Conservation (phyloP, 2,329 filamentous ascomycete species). For the Fusarium sacchari region DNA sequence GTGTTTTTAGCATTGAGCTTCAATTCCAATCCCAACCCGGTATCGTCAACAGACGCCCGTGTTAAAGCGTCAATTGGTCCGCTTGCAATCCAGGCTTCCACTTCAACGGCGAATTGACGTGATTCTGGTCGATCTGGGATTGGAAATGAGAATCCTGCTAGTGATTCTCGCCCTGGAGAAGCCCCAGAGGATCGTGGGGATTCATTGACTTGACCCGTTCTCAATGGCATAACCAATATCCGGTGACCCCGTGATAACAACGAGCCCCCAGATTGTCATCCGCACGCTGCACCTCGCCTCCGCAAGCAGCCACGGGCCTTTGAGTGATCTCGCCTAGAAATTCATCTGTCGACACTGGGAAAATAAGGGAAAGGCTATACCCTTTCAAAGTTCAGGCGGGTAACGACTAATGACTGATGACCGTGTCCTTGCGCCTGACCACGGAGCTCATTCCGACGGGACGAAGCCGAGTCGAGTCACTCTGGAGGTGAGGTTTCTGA, state of each 20-base stretch:
- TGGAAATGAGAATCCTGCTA: constrained; percentile 34
- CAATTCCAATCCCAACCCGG: constrained; percentile 24
- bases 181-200: constrained; percentile 22
- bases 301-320: constrained; percentile 38
- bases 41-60: constrained; percentile 13
- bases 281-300: constrained; percentile 43
- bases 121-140: constrained; percentile 29
- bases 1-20: constrained; percentile 23
- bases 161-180: constrained; percentile 25
- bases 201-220: constrained; percentile 30
- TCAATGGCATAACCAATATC: constrained; percentile 26
- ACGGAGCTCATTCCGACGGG: constrained; percentile 26
- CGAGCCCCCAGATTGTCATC: constrained; percentile 42
- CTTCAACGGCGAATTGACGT: constrained; percentile 32
- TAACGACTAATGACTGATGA: constrained; percentile 39
- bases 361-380: not conserved
- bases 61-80: constrained; percentile 29
- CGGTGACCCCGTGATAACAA: constrained; percentile 40
- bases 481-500: not conserved
- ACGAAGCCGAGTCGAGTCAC: constrained; percentile 30
- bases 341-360: constrained; percentile 17
- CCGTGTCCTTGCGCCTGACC: constrained; percentile 39
- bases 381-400: constrained; percentile 28
- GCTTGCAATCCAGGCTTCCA: constrained; percentile 27
- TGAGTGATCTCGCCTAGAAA: constrained; percentile 29